Base-by-base conservation (phyloP, 1,284 basidiomycete genomes). In the Fomitopsis betulina region DNA sequence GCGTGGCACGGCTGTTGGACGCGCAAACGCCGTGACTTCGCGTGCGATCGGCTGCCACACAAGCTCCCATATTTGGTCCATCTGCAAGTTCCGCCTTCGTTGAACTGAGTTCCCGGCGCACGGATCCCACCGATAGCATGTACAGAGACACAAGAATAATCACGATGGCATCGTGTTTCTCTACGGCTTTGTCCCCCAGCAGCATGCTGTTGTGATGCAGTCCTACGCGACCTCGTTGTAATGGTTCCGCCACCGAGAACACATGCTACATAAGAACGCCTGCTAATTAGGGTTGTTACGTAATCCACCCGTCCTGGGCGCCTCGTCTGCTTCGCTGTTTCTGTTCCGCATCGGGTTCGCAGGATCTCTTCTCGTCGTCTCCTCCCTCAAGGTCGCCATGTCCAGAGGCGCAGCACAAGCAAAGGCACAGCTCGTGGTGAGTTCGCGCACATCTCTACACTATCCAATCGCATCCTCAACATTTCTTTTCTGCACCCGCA, bases 381-480 rank as follows among this genome's bases (percentile, higher is more conserved):
- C n/a, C 32, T 40, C 32, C 25, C 15, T 42, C 19, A n/a, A 21
- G 43, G 56, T 58, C 58, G 61, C 63, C 64, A 88, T 87, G 85
- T 87, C 86, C 58, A 87, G 84, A 70, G 77, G 68, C 27, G 71
- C 79, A 57, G 67, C 72, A 40, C 82, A 79, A 67, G 77, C 80
- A 47, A 80, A 73, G 68, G 81, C 85, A 53, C 86, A 88, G 69
- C 71, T 87, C 61, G 85, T 89, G 66, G 87, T 89, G 71, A 60
- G 83, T 30, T 3, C 12, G 12, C 15, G 30, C 13, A 27, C 12
- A 21, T 30, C 25, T 30, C 13, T 15, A 10, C 8, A 12, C 7
- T 21, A 43, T n/a, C 2, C 12, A 27, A 10, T 47, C 30, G 17
- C 40, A 39, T 55, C 17, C 56, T 54, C 50, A 50, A 37, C 15